These are phyloP conservation scores for Suillus bovinus DNA, from an alignment of 768 basidiomycete species.

Conservation along the genomic window DNA sequence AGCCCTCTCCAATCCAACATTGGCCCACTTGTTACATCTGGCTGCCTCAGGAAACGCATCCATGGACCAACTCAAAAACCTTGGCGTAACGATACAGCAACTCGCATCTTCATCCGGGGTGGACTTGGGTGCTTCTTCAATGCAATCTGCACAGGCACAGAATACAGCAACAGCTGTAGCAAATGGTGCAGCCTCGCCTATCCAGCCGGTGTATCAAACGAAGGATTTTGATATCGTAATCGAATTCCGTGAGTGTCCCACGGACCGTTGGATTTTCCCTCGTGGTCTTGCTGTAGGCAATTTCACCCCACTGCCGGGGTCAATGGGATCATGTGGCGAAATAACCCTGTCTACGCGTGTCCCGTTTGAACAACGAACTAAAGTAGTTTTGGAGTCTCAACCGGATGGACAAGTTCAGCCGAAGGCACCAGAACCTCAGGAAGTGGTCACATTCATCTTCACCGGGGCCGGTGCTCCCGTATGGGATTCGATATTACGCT, in stretches of 20 bases:
- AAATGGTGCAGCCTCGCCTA: constrained; percentile 14
- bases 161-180: constrained; percentile 17
- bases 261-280: constrained; percentile 70
- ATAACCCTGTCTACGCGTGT: constrained; percentile 46
- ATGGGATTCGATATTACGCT: constrained; percentile 60
- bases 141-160: constrained; percentile 16
- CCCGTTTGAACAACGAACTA: constrained; percentile 39
- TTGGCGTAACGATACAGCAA: constrained; percentile 74
- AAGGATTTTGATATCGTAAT: constrained; percentile 74
- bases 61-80: constrained; percentile 63
- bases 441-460: constrained; percentile 49
- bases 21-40: constrained; percentile 64
- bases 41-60: constrained; percentile 64
- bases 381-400: constrained; percentile 11
- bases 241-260: constrained; percentile 63
- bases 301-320: constrained; percentile 25
- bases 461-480: constrained; percentile 47
- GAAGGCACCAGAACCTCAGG: constrained; percentile 19
- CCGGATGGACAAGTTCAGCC: constrained; percentile 14
- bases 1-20: constrained; percentile 64
- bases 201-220: constrained; percentile 25
- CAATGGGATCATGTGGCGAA: constrained; percentile 24
- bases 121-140: constrained; percentile 7
- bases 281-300: constrained; percentile 57
- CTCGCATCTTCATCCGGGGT: constrained; percentile 38